Conservation (phyloP, 805 yeast species). For the Debaryomyces hansenii region DNA sequence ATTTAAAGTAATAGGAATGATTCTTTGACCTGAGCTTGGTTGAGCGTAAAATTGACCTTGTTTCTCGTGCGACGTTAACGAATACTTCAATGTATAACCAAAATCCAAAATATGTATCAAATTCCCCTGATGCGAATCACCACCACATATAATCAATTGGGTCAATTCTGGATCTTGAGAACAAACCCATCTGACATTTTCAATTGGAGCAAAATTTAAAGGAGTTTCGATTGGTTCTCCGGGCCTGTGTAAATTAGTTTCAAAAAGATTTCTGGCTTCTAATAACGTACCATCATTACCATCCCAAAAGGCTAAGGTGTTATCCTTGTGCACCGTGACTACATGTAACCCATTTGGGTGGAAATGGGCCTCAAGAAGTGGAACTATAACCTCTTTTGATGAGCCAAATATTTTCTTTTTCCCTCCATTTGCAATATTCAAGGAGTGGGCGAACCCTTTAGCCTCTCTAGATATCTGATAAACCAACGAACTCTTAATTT, state of each 20-base stretch:
- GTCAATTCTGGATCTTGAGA: constrained; percentile 80
- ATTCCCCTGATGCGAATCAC: constrained; percentile 42
- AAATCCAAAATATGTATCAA: constrained; percentile 60
- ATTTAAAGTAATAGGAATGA: constrained; percentile 25
- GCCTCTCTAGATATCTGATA: constrained; percentile 68
- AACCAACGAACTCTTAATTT: constrained; percentile 53
- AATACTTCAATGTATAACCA: constrained; percentile 76
- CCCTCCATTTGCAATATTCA: constrained; percentile 33
- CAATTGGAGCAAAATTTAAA: constrained; percentile 40
- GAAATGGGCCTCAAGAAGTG: constrained; percentile 58
- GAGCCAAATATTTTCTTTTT: constrained; percentile 41
- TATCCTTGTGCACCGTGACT: constrained; percentile 77
- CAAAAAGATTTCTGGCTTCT: constrained; percentile 71
- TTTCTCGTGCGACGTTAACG: constrained; percentile 77
- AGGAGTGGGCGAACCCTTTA: constrained; percentile 51
- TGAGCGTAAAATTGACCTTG: constrained; percentile 77
- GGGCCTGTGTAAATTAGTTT: constrained; percentile 61
- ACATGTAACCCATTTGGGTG: constrained; percentile 93
- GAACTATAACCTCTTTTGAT: constrained; percentile 32
- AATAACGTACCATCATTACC: constrained; percentile 71
- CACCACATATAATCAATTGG: constrained; percentile 68
- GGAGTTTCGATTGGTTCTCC: constrained; percentile 24
- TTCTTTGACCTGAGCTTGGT: constrained; percentile 47
- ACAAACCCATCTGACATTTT: constrained; percentile 73
- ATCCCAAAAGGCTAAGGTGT: constrained; percentile 92